Evolutionary conservation across 495 filamentous ascomycete genomes (phyloP), one percentile per base, ranked within the genome.

Genomic region (Aspergillus affinis): DNA sequence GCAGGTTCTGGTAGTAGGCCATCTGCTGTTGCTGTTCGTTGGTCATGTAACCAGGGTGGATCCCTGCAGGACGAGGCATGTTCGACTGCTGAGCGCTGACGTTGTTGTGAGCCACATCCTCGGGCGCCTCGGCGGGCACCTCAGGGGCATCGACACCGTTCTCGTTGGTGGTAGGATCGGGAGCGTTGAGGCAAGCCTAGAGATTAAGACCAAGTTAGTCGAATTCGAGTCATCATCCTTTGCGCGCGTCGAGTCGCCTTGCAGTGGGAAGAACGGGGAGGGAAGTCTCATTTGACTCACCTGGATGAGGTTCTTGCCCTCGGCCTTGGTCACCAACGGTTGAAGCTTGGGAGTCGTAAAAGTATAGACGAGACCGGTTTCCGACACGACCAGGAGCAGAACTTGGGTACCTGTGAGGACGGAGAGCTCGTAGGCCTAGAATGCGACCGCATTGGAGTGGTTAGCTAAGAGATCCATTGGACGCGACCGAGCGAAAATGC

Each of bases 251-350:
- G n/a, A 9, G 57, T 29, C 41, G 29, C 10, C 10, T 21, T 18
- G 59, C 21, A n/a, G 3, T 18, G 32, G 10, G 20, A 41, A 5
- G 41, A 13, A 49, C 5, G n/a, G 15, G 26, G 26, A 23, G 27
- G 30, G n/a, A 49, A 21, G 26, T 21, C 45, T 41, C 36, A 8
- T 36, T 41, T 41, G 36, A 65, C 72, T 64, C 85, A 98, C 95
- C 88, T 99, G 95, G 60, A 99, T 99, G 46, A 99, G 80, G 72
- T 99, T 99, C 85, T 99, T 99, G 78, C 95, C 95, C 74, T 99
- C 95, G 10, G 95, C 88, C 83, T 99, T 99, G 63, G 95, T 99
- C 58, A 99, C 95, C 50, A 99, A 84, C 61, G 95, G 95, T 79
- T 99, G 95, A 44, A 99, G 88, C 81, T 99, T 99, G 8, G 95